A percentile compares a stretch with the other conserved stretches of the same genome.
Evolutionary conservation across 2,329 filamentous ascomycete species (phyloP).

Genomic region (Diaporthe sp.): DNA sequence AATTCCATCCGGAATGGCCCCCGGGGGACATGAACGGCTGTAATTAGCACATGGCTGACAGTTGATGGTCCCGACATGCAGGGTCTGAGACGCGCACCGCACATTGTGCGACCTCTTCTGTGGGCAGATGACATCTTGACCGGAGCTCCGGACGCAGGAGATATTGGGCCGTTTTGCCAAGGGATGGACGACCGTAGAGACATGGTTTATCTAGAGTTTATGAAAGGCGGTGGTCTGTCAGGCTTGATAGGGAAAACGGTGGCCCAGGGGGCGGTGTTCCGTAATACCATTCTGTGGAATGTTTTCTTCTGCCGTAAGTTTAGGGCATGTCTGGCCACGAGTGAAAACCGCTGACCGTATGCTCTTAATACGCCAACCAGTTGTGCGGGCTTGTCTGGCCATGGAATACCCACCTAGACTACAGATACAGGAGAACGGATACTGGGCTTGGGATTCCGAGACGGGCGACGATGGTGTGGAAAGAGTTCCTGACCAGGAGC

Average conservation of each 20-base stretch:
- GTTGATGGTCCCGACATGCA: background rate
- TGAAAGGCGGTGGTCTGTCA: background rate
- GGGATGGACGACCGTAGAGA: background rate
- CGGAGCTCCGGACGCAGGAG: background rate
- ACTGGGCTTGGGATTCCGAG: background rate
- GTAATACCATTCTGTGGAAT: conserved; percentile 1
- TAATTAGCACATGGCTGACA: background rate
- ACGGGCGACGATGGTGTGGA: background rate
- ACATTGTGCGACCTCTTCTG: background rate
- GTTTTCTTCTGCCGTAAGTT: conserved; percentile 19
- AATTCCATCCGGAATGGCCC: too few species aligned
- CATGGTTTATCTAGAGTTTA: background rate
- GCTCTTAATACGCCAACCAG: background rate
- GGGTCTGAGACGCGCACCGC: conserved; percentile 15
- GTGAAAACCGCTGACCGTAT: background rate
- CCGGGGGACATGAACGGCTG: background rate
- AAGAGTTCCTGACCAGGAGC: background rate
- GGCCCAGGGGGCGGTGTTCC: background rate
- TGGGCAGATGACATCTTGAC: background rate
- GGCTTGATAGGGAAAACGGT: background rate
- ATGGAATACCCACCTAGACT: conserved; percentile 18
- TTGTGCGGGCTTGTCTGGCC: conserved; percentile 1
- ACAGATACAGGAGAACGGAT: background rate
- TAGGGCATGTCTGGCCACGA: background rate
- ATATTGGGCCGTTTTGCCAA: background rate